Conservation (phyloP, 768 basidiomycete genomes). For the Crepidotus variabilis region DNA sequence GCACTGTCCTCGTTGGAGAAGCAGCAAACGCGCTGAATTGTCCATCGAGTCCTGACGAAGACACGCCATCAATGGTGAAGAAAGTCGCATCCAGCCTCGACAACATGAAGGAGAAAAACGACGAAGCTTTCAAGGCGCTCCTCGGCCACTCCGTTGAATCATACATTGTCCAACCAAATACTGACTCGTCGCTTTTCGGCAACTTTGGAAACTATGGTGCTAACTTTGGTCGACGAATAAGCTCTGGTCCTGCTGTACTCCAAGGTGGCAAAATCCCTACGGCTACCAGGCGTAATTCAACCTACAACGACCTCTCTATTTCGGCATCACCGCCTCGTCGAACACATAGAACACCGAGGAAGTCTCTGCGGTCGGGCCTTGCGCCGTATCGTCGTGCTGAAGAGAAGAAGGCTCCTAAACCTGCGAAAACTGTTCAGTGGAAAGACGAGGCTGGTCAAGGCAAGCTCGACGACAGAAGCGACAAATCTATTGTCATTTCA, state of each 20-base stretch:
- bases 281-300: constrained; percentile 35
- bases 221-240: constrained; percentile 44
- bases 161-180: constrained; percentile 41
- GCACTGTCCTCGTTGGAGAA: constrained; percentile 69
- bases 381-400: constrained; percentile 61
- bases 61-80: constrained; percentile 29
- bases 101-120: constrained; percentile 60
- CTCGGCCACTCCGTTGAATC: constrained; percentile 64
- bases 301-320: constrained; percentile 35
- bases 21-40: constrained; percentile 35
- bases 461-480: constrained; percentile 62
- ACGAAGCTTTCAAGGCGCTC: constrained; percentile 62
- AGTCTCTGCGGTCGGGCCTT: constrained; percentile 66
- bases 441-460: constrained; percentile 84
- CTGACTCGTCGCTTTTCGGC: constrained; percentile 35
- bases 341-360: constrained; percentile 59
- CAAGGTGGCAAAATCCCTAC: constrained; percentile 25
- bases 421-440: constrained; percentile 83
- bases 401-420: constrained; percentile 50
- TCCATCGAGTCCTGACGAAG: constrained; percentile 29
- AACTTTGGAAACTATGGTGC: constrained; percentile 49
- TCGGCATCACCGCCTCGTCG: constrained; percentile 54
- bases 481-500: constrained; percentile 21
- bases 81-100: constrained; percentile 50
- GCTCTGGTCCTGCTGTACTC: constrained; percentile 45